These are phyloP conservation scores for Aspergillus novoparasiticus DNA, from an alignment of 2,329 filamentous ascomycete species.

Conservation along the genomic window DNA sequence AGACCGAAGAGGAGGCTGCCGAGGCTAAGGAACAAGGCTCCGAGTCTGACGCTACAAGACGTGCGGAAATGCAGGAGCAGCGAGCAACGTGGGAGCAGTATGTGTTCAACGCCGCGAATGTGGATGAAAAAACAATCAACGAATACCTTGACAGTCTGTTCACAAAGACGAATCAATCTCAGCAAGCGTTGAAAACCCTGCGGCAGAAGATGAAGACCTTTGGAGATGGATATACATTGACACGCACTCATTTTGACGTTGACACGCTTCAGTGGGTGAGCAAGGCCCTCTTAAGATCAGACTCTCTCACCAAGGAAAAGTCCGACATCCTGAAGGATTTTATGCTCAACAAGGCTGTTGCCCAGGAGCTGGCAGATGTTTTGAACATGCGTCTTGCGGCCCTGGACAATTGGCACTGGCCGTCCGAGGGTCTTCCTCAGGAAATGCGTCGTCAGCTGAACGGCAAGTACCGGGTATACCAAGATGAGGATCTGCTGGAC, in stretches of 20 bases:
- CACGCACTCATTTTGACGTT: slow-evolving; percentile 44
- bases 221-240: slow-evolving; percentile 31
- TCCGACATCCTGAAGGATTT: slow-evolving; percentile 54
- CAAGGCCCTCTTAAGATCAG: slow-evolving; percentile 51
- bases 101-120: slow-evolving; percentile 54
- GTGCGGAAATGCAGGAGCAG: slow-evolving; percentile 57
- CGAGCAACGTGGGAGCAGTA: slow-evolving; percentile 58
- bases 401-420: slow-evolving; percentile 58
- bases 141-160: slow-evolving; percentile 58
- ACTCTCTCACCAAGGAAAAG: slow-evolving; percentile 57
- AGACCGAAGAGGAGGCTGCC: slow-evolving; percentile 22
- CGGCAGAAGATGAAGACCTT: slow-evolving; percentile 43
- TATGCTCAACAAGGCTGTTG: slow-evolving; percentile 50
- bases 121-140: slow-evolving; percentile 50
- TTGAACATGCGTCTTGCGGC: slow-evolving; percentile 58
- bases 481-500: slow-evolving; percentile 62
- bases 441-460: slow-evolving; percentile 58
- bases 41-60: slow-evolving; percentile 53
- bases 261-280: slow-evolving; percentile 50
- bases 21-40: slow-evolving; percentile 32
- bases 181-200: slow-evolving; percentile 48
- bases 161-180: slow-evolving; percentile 40
- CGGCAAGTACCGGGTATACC: slow-evolving; percentile 61
- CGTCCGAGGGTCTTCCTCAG: slow-evolving; percentile 46
- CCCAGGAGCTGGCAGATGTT: slow-evolving; percentile 58